Percentiles rank a stretch among this genome's conserved stretches.
phyloP scores from a whole-genome alignment of 2,329 filamentous ascomycete genomes.

The Aspergillus eucalypticola region DNA sequence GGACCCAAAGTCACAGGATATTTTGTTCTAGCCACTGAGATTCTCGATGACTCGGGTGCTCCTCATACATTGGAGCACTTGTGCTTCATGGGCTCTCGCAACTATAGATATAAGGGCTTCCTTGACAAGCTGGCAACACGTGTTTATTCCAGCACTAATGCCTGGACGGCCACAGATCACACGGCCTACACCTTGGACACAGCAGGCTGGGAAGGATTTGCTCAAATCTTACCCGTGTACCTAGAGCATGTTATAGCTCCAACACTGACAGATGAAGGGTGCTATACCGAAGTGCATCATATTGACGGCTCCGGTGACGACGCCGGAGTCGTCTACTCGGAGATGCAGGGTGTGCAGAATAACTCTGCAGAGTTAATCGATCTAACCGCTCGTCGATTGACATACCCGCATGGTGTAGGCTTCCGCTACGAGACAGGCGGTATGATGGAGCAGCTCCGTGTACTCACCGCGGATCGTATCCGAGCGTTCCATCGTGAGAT shows the following conservation, averaged over 20 bases:
- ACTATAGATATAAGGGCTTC: slow-evolving; percentile 90
- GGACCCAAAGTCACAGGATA: slow-evolving; percentile 95
- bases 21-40: slow-evolving; percentile 94
- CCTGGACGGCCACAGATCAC: slow-evolving; percentile 95
- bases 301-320: slow-evolving; percentile 91
- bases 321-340: slow-evolving; percentile 95
- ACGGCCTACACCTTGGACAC: slow-evolving; percentile 95
- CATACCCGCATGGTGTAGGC: slow-evolving; percentile 86
- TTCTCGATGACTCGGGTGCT: slow-evolving; percentile 93
- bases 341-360: slow-evolving; percentile 97
- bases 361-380: slow-evolving; percentile 84
- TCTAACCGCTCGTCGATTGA: slow-evolving; percentile 71
- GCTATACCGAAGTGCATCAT: slow-evolving; percentile 95
- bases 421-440: slow-evolving; percentile 98
- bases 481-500: slow-evolving; percentile 93
- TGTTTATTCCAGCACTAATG: slow-evolving; percentile 91
- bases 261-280: slow-evolving; percentile 87
- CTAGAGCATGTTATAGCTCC: slow-evolving; percentile 91
- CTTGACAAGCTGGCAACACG: slow-evolving; percentile 91
- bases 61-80: slow-evolving; percentile 84
- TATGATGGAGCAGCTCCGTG: slow-evolving; percentile 87
- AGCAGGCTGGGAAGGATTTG: slow-evolving; percentile 95
- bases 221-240: slow-evolving; percentile 91
- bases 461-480: slow-evolving; percentile 84
- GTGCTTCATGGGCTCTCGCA: slow-evolving; percentile 88